These are phyloP conservation scores for Lentinula aciculospora DNA, from an alignment of 768 basidiomycete species.

Conservation along the genomic window DNA sequence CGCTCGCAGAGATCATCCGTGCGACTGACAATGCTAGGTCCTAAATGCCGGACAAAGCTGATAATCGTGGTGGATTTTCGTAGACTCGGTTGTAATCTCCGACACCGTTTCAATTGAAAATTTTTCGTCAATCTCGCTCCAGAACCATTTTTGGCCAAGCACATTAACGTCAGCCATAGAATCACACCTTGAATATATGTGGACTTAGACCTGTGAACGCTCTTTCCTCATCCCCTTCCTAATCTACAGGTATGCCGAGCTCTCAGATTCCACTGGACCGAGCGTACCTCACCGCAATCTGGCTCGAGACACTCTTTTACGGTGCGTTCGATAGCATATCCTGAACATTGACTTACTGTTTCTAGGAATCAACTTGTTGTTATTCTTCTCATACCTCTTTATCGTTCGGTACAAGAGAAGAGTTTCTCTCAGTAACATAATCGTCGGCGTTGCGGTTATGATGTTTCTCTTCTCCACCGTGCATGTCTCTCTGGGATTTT, in stretches of 20 bases:
- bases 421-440: conserved; percentile 15
- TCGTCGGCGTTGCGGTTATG: conserved; percentile 18
- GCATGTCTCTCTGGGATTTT: conserved; percentile 28
- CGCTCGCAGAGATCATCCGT: no score
- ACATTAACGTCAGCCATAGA: background rate
- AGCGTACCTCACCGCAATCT: conserved; percentile 28
- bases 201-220: background rate
- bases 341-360: background rate
- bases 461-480: conserved; percentile 28
- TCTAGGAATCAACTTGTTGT: conserved; percentile 23
- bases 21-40: no score
- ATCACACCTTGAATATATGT: background rate
- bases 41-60: background rate
- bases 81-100: background rate
- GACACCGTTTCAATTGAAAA: background rate
- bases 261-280: conserved; percentile 22
- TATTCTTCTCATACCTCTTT: conserved; percentile 22
- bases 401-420: conserved; percentile 19
- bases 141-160: background rate
- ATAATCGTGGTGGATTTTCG: background rate
- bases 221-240: background rate
- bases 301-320: conserved; percentile 16
- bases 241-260: background rate
- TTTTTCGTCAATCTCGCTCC: background rate
- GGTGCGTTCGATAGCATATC: conserved; percentile 7